Evolutionary conservation across 345 rosid genomes (phyloP).

Genomic region (Eucalyptus cloeziana): DNA sequence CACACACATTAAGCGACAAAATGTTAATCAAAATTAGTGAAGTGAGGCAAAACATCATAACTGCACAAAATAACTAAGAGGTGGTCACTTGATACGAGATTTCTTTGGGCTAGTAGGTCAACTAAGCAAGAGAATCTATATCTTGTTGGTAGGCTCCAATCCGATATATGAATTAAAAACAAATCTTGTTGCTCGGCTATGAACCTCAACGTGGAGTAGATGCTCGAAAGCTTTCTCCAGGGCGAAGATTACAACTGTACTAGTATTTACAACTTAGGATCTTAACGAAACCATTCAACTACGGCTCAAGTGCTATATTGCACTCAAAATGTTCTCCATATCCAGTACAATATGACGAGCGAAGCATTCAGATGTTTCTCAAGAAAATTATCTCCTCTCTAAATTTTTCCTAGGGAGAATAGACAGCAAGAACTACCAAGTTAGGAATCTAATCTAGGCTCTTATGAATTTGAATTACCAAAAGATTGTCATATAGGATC

Average conservation of each 20-base stretch:
- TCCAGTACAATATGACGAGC: background rate
- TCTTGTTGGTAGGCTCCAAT: background rate
- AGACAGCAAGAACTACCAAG: background rate
- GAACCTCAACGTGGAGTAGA: background rate
- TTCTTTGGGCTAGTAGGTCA: no score
- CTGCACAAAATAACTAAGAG: no score
- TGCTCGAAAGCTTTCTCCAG: background rate
- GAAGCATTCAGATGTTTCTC: background rate
- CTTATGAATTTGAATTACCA: background rate
- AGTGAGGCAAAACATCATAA: background rate
- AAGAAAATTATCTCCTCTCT: background rate
- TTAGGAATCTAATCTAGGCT: background rate
- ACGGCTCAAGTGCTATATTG: background rate
- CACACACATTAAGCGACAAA: no score
- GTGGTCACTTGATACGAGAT: no score
- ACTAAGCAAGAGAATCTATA: background rate
- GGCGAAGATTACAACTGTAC: background rate
- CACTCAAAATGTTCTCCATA: background rate
- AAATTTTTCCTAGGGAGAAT: background rate
- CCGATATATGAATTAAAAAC: no score
- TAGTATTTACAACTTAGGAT: background rate
- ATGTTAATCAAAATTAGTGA: background rate
- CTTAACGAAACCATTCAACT: background rate
- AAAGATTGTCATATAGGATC: background rate
- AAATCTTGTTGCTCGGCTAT: background rate